phyloP scores from a whole-genome alignment of 192 early-diverging fungal genomes.

The Chytriomyces confervae region DNA sequence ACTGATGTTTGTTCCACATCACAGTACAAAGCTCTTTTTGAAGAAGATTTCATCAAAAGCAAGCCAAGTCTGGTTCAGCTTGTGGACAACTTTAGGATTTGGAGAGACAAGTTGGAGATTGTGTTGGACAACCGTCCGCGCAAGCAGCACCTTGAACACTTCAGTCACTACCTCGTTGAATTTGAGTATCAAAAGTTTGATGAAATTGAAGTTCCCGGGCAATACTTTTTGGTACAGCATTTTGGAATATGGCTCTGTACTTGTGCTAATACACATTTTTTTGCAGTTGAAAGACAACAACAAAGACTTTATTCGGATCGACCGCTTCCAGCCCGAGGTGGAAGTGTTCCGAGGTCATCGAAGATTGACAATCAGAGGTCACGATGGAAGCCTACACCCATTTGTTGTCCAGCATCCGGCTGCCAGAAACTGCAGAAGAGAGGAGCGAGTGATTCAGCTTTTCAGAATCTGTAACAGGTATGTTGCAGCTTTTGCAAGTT shows the following conservation, averaged over 20 bases:
- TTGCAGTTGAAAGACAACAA: conserved; percentile 67
- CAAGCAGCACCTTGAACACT: conserved; percentile 82
- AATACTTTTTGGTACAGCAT: conserved; percentile 81
- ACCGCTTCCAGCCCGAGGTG: conserved; percentile 93
- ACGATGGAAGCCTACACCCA: conserved; percentile 86
- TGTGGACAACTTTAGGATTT: conserved; percentile 84
- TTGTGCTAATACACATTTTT: not conserved
- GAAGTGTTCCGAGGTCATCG: conserved; percentile 81
- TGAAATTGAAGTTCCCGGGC: conserved; percentile 98
- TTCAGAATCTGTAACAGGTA: conserved; percentile 89
- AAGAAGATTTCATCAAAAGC: conserved; percentile 88
- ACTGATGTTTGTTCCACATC: not conserved
- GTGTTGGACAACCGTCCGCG: conserved; percentile 83
- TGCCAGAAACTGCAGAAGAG: conserved; percentile 83
- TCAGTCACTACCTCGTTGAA: conserved; percentile 92
- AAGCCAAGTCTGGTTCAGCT: conserved; percentile 85
- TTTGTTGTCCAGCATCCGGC: conserved; percentile 97
- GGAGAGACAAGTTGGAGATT: conserved; percentile 92
- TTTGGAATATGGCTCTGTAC: conserved; percentile 11
- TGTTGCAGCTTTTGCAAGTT: not conserved
- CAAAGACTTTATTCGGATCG: conserved; percentile 93
- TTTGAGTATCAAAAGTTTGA: conserved; percentile 99
- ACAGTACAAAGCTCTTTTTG: conserved; percentile 72
- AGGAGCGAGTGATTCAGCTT: conserved; percentile 95
- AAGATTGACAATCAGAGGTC: conserved; percentile 84